Percentiles rank a stretch among this genome's conserved stretches.
Evolutionary conservation across 345 rosid species (phyloP).

Genomic region (Brassica carinata): DNA sequence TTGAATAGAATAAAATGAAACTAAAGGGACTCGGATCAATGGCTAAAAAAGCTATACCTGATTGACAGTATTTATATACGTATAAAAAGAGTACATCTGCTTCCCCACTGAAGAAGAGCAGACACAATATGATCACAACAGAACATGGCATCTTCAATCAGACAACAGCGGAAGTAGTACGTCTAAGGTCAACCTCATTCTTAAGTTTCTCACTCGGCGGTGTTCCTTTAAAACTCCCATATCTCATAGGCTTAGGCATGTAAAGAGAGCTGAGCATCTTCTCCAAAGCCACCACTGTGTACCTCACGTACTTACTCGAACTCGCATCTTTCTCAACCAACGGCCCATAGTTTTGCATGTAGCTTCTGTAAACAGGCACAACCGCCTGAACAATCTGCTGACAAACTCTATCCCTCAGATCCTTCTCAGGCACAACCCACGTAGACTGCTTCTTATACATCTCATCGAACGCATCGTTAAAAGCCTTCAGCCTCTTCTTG

Average conservation of each 20-base stretch:
- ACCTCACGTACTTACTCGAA: conserved; percentile 82
- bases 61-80: conserved; percentile 43
- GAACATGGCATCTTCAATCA: conserved; percentile 41
- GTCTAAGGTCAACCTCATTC: conserved; percentile 69
- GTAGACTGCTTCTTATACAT: conserved; percentile 74
- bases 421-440: conserved; percentile 80
- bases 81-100: conserved; percentile 34
- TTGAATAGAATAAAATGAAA: conserved; percentile 24
- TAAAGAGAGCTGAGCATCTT: conserved; percentile 76
- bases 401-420: conserved; percentile 85
- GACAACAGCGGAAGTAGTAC: conserved; percentile 72
- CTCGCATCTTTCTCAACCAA: conserved; percentile 88
- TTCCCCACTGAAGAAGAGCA: conserved; percentile 19
- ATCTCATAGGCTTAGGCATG: conserved; percentile 75
- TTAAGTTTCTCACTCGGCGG: conserved; percentile 55
- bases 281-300: conserved; percentile 84
- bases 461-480: conserved; percentile 88
- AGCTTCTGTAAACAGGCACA: conserved; percentile 91
- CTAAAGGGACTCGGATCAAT: conserved; percentile 41
- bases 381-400: conserved; percentile 76
- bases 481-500: conserved; percentile 81
- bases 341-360: conserved; percentile 97
- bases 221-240: conserved; percentile 83
- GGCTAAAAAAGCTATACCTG: conserved; percentile 48
- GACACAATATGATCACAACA: conserved; percentile 23